phyloP scores from a whole-genome alignment of 2,329 filamentous ascomycete species.

The Sclerotinia spermophila region DNA sequence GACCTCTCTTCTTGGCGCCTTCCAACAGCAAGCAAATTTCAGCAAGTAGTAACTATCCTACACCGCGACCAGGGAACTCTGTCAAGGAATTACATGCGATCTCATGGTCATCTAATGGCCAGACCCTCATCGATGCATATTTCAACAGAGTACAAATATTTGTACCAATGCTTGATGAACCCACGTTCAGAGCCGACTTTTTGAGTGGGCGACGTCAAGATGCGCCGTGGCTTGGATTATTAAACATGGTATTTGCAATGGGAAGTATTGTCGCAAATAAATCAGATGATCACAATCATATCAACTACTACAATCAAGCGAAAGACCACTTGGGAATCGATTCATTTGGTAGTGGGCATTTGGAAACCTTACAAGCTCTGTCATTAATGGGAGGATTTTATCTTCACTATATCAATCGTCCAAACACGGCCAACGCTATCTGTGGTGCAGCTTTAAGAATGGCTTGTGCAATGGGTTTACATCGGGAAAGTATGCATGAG shows the following conservation, averaged over 20 bases:
- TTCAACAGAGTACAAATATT: conserved; percentile 71
- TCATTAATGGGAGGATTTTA: conserved; percentile 72
- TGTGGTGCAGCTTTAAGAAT: conserved; percentile 69
- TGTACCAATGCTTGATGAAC: conserved; percentile 70
- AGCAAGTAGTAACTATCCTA: conserved; percentile 30
- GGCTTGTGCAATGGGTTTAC: conserved; percentile 69
- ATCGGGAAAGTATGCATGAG: conserved; percentile 54
- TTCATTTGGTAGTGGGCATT: conserved; percentile 63
- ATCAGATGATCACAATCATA: conserved; percentile 59
- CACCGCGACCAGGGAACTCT: conserved; percentile 37
- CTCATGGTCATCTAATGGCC: conserved; percentile 60
- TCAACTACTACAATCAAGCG: conserved; percentile 66
- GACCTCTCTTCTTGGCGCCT: conserved; percentile 45
- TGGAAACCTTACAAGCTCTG: conserved; percentile 71
- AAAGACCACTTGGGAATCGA: conserved; percentile 65
- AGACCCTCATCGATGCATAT: conserved; percentile 69
- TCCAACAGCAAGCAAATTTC: conserved; percentile 27
- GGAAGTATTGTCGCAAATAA: conserved; percentile 66
- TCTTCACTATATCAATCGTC: conserved; percentile 72
- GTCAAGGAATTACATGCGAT: conserved; percentile 40
- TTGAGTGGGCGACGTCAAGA: conserved; percentile 60
- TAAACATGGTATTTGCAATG: conserved; percentile 75
- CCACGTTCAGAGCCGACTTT: conserved; percentile 63
- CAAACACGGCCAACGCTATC: conserved; percentile 72
- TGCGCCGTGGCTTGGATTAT: conserved; percentile 65